Evolutionary conservation across 208 protist genomes (phyloP).

Genomic region (Crithidia sp.): DNA sequence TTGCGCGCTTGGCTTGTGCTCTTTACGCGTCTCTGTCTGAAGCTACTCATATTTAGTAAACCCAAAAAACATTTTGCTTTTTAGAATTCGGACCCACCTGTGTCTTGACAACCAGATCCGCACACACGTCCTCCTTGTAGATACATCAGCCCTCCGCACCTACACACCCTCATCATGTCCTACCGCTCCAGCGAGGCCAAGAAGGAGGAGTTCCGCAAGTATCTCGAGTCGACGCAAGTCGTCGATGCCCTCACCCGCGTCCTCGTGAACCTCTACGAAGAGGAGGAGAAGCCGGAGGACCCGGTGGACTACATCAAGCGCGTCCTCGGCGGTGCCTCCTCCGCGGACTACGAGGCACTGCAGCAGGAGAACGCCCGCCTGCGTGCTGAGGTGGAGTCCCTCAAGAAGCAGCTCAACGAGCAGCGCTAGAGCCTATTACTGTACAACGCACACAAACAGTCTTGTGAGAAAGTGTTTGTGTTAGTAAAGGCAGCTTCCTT

Average conservation of each 20-base stretch:
- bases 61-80: neutral
- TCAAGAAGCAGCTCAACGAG: conserved; percentile 80
- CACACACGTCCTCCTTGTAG: too few relatives aligned
- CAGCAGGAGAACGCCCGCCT: conserved; percentile 87
- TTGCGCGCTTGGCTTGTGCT: too few relatives aligned
- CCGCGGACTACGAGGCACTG: conserved; percentile 85
- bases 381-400: conserved; percentile 78
- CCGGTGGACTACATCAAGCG: conserved; percentile 94
- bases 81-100: neutral
- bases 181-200: conserved; percentile 93
- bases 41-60: too few relatives aligned
- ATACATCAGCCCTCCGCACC: too few relatives aligned
- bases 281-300: conserved; percentile 92
- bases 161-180: conserved; percentile 54
- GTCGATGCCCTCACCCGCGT: conserved; percentile 94
- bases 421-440: conserved; percentile 12
- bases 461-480: neutral
- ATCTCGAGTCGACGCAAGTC: conserved; percentile 92
- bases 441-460: too few relatives aligned
- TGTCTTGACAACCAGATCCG: too few relatives aligned
- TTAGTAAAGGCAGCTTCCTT: neutral
- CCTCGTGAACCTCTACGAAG: conserved; percentile 93
- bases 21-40: too few relatives aligned
- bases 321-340: conserved; percentile 89
- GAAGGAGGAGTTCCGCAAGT: conserved; percentile 96